Percentiles rank a stretch among this genome's conserved stretches.
These are phyloP conservation scores for Elsinoe fawcettii DNA, from an alignment of 2,329 filamentous ascomycete species.

Conservation along the genomic window DNA sequence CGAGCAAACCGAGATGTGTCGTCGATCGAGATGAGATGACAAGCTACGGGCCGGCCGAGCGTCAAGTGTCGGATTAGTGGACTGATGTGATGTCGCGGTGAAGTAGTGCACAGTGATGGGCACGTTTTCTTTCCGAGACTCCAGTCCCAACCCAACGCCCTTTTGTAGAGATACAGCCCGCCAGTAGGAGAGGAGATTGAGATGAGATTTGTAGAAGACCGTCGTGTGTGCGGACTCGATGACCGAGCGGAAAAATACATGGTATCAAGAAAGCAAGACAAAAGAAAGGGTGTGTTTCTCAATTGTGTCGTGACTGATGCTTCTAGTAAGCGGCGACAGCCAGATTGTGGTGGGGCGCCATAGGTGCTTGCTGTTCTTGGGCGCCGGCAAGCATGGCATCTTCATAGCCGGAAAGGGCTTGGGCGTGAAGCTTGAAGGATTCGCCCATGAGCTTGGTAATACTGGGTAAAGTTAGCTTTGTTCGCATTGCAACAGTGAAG, in stretches of 20 bases:
- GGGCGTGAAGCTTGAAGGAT: constrained; percentile 92
- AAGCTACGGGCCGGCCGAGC: constrained; percentile 14
- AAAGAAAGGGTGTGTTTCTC: constrained; percentile 7
- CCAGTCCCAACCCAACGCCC: constrained; percentile 3
- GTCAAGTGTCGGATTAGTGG: not conserved
- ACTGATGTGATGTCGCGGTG: not conserved
- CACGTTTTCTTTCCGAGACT: not conserved
- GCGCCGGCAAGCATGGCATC: constrained; percentile 56
- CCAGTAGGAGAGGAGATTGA: constrained; percentile 10
- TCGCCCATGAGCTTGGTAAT: constrained; percentile 96
- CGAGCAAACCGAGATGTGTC: not conserved
- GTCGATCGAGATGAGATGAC: not conserved
- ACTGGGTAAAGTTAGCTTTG: constrained; percentile 47
- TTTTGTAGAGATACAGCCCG: constrained; percentile 9
- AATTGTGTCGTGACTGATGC: too few species aligned
- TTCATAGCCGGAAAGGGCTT: constrained; percentile 90
- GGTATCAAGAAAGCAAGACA: constrained; percentile 15
- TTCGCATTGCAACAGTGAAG: not conserved
- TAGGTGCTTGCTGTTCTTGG: constrained; percentile 34
- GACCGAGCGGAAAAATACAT: constrained; percentile 10
- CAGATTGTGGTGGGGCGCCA: constrained; percentile 35
- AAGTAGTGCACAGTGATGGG: not conserved
- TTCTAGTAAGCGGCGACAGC: constrained; percentile 21
- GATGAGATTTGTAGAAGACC: not conserved
- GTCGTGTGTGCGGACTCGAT: not conserved